Conservation (phyloP, 2,329 filamentous ascomycete species). For the Chrysoporthe cubensis region DNA sequence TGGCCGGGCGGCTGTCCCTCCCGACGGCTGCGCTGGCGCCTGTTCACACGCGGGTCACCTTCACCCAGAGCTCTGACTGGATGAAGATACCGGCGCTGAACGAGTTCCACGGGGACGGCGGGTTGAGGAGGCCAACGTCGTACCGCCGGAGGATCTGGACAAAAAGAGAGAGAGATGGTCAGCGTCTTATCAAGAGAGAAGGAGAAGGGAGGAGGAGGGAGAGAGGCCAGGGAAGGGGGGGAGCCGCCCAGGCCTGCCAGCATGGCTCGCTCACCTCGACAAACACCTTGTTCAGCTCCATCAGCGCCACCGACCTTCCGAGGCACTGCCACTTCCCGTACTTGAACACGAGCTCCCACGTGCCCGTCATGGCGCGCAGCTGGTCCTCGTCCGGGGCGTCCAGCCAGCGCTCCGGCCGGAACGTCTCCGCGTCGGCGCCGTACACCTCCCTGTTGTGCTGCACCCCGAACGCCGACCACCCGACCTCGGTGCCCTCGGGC, state of each 20-base stretch:
- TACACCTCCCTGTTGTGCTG: slow-evolving; percentile 43
- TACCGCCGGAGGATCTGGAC: slow-evolving; percentile 33
- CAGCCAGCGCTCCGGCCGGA: slow-evolving; percentile 55
- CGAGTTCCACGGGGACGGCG: slow-evolving; percentile 33
- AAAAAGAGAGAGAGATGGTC: no score
- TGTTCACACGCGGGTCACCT: slow-evolving; percentile 33
- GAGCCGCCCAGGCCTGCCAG: no score
- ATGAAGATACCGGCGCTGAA: slow-evolving; percentile 36
- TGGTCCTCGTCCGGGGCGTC: slow-evolving; percentile 40
- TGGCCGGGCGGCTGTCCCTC: background rate
- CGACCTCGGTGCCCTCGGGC: slow-evolving; percentile 51
- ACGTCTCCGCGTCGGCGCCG: slow-evolving; percentile 46
- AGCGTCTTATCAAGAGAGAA: background rate
- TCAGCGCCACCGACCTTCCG: slow-evolving; percentile 49
- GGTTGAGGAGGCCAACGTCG: slow-evolving; percentile 35
- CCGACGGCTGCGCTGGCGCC: background rate
- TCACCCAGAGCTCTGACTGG: slow-evolving; percentile 35
- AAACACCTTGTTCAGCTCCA: slow-evolving; percentile 50
- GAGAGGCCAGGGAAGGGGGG: background rate
- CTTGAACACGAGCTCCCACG: slow-evolving; percentile 49
- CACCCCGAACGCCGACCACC: slow-evolving; percentile 46
- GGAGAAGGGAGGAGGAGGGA: background rate
- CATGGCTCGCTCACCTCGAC: slow-evolving; percentile 42
- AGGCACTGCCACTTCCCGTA: slow-evolving; percentile 49
- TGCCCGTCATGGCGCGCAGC: slow-evolving; percentile 41